Evolutionary conservation across 169 alveolate genomes (phyloP).

Genomic region (Plasmodium chabaudi): DNA sequence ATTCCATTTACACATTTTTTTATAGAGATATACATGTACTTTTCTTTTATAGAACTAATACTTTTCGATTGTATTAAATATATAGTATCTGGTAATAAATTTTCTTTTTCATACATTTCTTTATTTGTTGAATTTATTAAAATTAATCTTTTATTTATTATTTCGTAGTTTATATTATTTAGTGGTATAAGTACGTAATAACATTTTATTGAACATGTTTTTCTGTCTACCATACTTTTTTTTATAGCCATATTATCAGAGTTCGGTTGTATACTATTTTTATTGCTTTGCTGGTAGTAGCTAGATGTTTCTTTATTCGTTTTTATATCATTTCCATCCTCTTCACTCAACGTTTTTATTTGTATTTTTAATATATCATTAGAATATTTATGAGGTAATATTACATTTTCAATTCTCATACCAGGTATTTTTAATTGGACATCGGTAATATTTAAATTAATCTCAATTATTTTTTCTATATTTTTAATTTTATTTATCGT

Average conservation of each 20-base stretch:
- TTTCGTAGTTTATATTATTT: slow-evolving; percentile 14
- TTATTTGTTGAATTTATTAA: slow-evolving; percentile 33
- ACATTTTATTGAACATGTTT: slow-evolving; percentile 2
- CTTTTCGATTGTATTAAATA: slow-evolving; percentile 40
- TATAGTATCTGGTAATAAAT: slow-evolving; percentile 44
- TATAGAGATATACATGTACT: slow-evolving; percentile 45
- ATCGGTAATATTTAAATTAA: slow-evolving; percentile 39
- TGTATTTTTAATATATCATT: slow-evolving; percentile 50
- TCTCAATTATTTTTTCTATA: slow-evolving; percentile 41
- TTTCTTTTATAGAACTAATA: slow-evolving; percentile 22
- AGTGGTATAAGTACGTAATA: slow-evolving; percentile 53
- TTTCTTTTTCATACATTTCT: slow-evolving; percentile 42
- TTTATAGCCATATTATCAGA: not conserved
- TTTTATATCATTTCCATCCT: not conserved
- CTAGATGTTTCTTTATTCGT: not conserved
- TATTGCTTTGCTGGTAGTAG: not conserved
- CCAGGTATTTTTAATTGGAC: slow-evolving; percentile 69
- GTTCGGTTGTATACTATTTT: not conserved
- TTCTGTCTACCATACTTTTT: not conserved
- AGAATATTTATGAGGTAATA: slow-evolving; percentile 38
- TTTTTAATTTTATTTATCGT: slow-evolving; percentile 63
- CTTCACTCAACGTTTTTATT: slow-evolving; percentile 18
- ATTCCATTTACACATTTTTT: slow-evolving; percentile 42
- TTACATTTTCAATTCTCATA: slow-evolving; percentile 55
- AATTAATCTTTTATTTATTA: slow-evolving; percentile 44